Evolutionary conservation across 257 asterid species (phyloP).

Genomic region (Galeopsis tetrahit): DNA sequence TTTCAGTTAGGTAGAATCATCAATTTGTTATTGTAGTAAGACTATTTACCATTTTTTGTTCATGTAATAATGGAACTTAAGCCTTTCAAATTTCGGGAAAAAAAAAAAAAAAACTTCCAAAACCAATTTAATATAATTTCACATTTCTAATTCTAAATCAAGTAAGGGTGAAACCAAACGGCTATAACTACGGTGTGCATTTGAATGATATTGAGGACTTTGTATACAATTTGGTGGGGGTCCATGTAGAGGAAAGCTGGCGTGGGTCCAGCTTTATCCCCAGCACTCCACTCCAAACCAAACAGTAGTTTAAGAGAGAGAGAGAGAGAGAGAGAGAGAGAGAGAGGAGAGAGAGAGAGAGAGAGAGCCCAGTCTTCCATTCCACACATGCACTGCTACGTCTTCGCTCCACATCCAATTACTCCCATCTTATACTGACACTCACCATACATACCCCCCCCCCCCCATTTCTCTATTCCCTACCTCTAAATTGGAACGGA

Average conservation of each 20-base stretch:
- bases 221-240: slow-evolving; percentile 29
- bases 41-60: too few relatives aligned
- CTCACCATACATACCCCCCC: background rate
- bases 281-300: slow-evolving; percentile 8
- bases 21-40: too few relatives aligned
- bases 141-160: too few relatives aligned
- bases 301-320: background rate
- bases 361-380: slow-evolving; percentile 29
- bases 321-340: background rate
- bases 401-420: slow-evolving; percentile 41
- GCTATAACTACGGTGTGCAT: background rate
- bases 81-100: too few relatives aligned
- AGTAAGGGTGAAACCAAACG: background rate
- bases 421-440: slow-evolving; percentile 31
- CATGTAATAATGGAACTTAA: too few relatives aligned
- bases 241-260: slow-evolving; percentile 32
- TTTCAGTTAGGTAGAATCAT: too few relatives aligned
- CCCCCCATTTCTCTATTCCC: background rate
- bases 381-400: slow-evolving; percentile 50
- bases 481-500: background rate
- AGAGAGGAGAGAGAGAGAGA: background rate
- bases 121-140: too few relatives aligned
- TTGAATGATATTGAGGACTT: background rate
- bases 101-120: too few relatives aligned
- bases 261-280: slow-evolving; percentile 45